These are phyloP conservation scores for Posidonia oceanica DNA, from an alignment of 116 monocot genomes.

Conservation along the genomic window DNA sequence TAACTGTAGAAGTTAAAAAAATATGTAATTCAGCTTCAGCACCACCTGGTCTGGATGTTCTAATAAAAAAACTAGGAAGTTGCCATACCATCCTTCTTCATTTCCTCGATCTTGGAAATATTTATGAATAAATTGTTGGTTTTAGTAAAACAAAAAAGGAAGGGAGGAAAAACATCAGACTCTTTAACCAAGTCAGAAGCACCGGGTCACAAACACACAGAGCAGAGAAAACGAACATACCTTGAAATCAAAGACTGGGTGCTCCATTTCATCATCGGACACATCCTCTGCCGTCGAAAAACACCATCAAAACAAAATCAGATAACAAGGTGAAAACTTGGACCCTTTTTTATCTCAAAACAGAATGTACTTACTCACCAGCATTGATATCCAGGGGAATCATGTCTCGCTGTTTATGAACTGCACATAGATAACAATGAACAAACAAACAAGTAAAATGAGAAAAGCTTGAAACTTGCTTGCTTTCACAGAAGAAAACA, in stretches of 20 bases:
- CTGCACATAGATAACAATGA: conserved; percentile 9
- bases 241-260: conserved; percentile 46
- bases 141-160: neutral
- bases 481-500: neutral
- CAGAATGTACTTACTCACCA: conserved; percentile 13
- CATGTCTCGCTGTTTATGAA: conserved; percentile 53
- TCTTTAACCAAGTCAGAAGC: too few species aligned
- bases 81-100: too few species aligned
- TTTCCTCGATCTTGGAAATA: too few species aligned
- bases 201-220: neutral
- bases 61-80: too few species aligned
- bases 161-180: neutral
- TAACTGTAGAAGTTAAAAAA: neutral
- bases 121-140: neutral
- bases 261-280: conserved; percentile 37
- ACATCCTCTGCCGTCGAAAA: conserved; percentile 2
- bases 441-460: neutral
- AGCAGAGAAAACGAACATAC: conserved; percentile 4
- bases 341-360: neutral
- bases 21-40: too few species aligned
- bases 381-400: conserved; percentile 31
- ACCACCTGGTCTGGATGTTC: too few species aligned
- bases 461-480: neutral
- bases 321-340: neutral
- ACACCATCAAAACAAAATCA: neutral